These are phyloP conservation scores for Wickerhamomyces hampshirensis DNA, from an alignment of 805 yeast species.

Conservation along the genomic window DNA sequence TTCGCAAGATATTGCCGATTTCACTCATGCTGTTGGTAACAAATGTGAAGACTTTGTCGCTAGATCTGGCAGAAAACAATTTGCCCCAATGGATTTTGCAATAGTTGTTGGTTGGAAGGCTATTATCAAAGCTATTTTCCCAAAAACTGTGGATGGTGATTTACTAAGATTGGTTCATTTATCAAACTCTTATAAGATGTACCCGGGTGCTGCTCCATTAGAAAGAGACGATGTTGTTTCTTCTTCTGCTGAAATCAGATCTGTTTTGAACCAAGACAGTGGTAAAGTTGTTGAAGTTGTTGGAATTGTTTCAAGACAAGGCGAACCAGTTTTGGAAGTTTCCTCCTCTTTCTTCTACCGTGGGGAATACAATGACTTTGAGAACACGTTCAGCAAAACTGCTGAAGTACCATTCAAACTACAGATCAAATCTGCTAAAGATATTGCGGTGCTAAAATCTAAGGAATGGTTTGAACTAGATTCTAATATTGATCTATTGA, in stretches of 20 bases:
- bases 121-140: slow-evolving; percentile 97
- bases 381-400: slow-evolving; percentile 86
- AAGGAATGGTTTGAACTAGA: slow-evolving; percentile 97
- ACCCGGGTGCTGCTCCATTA: slow-evolving; percentile 87
- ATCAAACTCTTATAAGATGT: slow-evolving; percentile 90
- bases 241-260: slow-evolving; percentile 77
- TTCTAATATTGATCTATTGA: slow-evolving; percentile 63
- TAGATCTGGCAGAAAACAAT: slow-evolving; percentile 75
- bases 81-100: slow-evolving; percentile 99
- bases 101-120: slow-evolving; percentile 98
- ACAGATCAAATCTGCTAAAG: slow-evolving; percentile 68
- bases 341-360: slow-evolving; percentile 94
- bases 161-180: slow-evolving; percentile 88
- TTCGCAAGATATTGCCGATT: slow-evolving; percentile 77
- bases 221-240: slow-evolving; percentile 82
- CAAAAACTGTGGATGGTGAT: slow-evolving; percentile 93
- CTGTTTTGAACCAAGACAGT: slow-evolving; percentile 84
- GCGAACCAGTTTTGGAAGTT: slow-evolving; percentile 84
- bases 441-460: slow-evolving; percentile 86
- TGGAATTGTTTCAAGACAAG: slow-evolving; percentile 78
- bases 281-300: slow-evolving; percentile 96
- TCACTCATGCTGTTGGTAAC: slow-evolving; percentile 96
- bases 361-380: slow-evolving; percentile 83
- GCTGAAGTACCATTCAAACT: slow-evolving; percentile 86
- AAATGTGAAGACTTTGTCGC: slow-evolving; percentile 93